These are phyloP conservation scores for Oryza glaberrima DNA, from an alignment of 176 grass and related monocot species.

Conservation along the genomic window DNA sequence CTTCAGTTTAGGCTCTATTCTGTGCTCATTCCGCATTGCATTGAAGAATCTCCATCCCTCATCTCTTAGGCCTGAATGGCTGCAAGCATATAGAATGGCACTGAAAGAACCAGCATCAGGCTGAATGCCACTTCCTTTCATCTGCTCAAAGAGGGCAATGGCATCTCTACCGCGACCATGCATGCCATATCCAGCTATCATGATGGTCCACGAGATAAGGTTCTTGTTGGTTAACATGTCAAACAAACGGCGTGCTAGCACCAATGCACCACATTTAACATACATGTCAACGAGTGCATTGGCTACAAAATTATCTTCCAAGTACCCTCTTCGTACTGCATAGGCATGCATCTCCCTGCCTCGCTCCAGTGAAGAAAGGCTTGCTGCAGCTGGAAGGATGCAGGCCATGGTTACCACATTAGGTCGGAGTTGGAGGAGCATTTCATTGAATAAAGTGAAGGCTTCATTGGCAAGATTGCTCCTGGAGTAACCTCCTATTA, in stretches of 20 bases:
- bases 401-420: conserved; percentile 82
- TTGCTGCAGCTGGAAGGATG: conserved; percentile 78
- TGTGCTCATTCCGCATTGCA: conserved; percentile 72
- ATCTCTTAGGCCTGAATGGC: conserved; percentile 74
- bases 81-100: conserved; percentile 81
- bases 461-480: conserved; percentile 67
- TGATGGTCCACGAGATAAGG: conserved; percentile 87
- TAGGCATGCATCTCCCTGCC: conserved; percentile 83
- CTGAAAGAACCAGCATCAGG: conserved; percentile 74
- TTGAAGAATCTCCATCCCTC: conserved; percentile 86
- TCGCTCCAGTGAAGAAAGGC: conserved; percentile 77
- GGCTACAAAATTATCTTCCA: conserved; percentile 53
- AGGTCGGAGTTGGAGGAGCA: conserved; percentile 60
- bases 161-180: conserved; percentile 71
- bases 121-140: conserved; percentile 56
- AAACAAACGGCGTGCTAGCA: conserved; percentile 56
- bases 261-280: conserved; percentile 72
- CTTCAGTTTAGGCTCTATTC: conserved; percentile 75
- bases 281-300: conserved; percentile 91
- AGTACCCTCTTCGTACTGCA: conserved; percentile 52
- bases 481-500: conserved; percentile 88
- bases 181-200: conserved; percentile 94
- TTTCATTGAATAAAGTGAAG: conserved; percentile 64
- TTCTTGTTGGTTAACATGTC: conserved; percentile 69
- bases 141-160: conserved; percentile 67